Percentiles rank a stretch among this genome's conserved stretches.
These are phyloP conservation scores for Gautieria morchelliformis DNA, from an alignment of 768 basidiomycete genomes.

Conservation along the genomic window DNA sequence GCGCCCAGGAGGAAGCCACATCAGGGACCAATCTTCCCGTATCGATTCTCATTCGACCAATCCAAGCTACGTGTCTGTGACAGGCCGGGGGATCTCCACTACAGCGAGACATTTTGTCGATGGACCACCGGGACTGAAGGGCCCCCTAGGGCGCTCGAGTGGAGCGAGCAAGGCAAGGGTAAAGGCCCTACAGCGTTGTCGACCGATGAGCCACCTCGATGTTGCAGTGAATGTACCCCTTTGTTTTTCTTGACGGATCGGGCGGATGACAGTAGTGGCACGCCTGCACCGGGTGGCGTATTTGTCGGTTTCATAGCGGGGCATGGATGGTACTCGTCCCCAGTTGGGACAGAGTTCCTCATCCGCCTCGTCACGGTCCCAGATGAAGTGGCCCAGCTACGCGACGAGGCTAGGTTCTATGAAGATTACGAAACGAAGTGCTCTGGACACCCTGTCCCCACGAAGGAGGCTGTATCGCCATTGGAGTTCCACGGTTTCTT, in stretches of 20 bases:
- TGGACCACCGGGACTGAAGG: background rate
- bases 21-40: slow-evolving; percentile 4
- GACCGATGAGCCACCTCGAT: slow-evolving; percentile 4
- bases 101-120: slow-evolving; percentile 1
- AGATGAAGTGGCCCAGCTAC: background rate
- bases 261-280: background rate
- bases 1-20: background rate
- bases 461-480: background rate
- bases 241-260: background rate
- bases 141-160: slow-evolving; percentile 1
- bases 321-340: slow-evolving; percentile 8
- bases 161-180: slow-evolving; percentile 5
- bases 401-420: background rate
- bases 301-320: slow-evolving; percentile 1
- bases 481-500: slow-evolving; percentile 5
- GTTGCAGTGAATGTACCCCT: slow-evolving; percentile 4
- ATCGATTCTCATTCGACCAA: slow-evolving; percentile 3
- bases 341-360: slow-evolving; percentile 1
- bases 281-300: background rate
- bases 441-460: background rate
- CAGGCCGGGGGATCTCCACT: background rate
- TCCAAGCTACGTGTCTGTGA: background rate
- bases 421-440: background rate
- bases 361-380: slow-evolving; percentile 3
- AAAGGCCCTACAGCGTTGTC: slow-evolving; percentile 5